Base-by-base conservation (phyloP, 1,139 yeast species). In the Sugiyamaella xylanicola region DNA sequence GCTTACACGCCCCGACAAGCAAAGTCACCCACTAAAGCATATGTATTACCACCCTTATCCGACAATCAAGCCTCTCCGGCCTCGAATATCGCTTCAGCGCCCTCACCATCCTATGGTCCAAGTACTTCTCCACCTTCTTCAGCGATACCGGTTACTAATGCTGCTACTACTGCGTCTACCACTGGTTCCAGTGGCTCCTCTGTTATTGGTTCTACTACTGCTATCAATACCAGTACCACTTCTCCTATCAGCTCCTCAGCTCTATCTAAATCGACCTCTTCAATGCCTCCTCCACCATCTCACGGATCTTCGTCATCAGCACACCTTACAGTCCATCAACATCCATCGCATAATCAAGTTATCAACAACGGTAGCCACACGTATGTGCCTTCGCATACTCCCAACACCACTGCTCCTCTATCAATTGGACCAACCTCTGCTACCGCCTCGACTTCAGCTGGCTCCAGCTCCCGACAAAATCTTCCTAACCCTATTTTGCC, bases 1-100 rank as follows among this genome's bases (percentile, higher is more conserved):
- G 50, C 42, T 15, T 46, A 46, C 21, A 46, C 41, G 3, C 50
- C 50, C 7, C 15, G 21, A 20, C 40, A 17, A 32, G 40, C 50
- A 11, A 46, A 46, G 19, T 46, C 50, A 8, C 43, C 42, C 15
- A 25, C 42, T 5, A 46, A 46, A 11, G 9, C n/a, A 11, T 37
- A 36, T 15, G 43, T 36, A 16, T 15, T 19, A 3, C 35, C 32
- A 20, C 37, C 37, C 4, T 32, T 32, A n/a, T 32, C 37, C 4
- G 37, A 32, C 15, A 32, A 32, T 5, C 29, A 5, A 25, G 29
- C 29, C n/a, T n/a, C n/a, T n/a, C n/a, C n/a, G n/a, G n/a, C n/a
- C n/a, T n/a, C n/a, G n/a, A n/a, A n/a, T n/a, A n/a, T n/a, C n/a
- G n/a, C n/a, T n/a, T n/a, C n/a, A n/a, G n/a, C n/a, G n/a, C n/a